These are phyloP conservation scores for Trichosporon sp. DNA, from an alignment of 1,284 basidiomycete species.

Conservation along the genomic window DNA sequence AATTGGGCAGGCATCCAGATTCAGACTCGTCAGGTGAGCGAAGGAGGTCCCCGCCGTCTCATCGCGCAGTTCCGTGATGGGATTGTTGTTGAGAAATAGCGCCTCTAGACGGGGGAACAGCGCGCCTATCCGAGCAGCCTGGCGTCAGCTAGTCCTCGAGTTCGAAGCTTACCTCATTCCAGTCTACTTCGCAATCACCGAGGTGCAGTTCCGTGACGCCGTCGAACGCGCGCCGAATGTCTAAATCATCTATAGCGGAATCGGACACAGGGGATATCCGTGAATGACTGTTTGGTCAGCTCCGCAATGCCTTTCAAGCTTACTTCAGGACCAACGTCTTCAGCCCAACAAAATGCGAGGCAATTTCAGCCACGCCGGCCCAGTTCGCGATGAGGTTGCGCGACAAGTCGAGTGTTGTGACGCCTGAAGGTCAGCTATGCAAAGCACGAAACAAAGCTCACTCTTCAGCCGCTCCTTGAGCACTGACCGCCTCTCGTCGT, in stretches of 20 bases:
- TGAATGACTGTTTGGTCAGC: conserved; percentile 24
- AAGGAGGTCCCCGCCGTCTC: neutral
- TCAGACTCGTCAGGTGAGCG: conserved; percentile 57
- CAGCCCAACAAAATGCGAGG: conserved; percentile 60
- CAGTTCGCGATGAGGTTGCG: conserved; percentile 69
- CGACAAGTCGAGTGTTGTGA: conserved; percentile 77
- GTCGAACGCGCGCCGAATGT: conserved; percentile 54
- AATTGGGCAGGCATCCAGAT: conserved; percentile 69
- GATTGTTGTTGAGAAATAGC: conserved; percentile 75
- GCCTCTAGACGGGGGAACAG: conserved; percentile 60
- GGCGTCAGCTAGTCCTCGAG: neutral
- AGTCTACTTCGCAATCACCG: conserved; percentile 66
- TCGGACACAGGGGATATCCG: conserved; percentile 60
- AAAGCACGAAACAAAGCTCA: conserved; percentile 4
- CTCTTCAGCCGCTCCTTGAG: conserved; percentile 34
- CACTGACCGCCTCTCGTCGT: conserved; percentile 39
- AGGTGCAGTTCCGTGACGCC: conserved; percentile 65
- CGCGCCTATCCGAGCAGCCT: conserved; percentile 52
- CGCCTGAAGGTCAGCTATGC: conserved; percentile 54
- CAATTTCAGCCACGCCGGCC: conserved; percentile 64
- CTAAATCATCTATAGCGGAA: conserved; percentile 15
- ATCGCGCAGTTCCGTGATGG: neutral
- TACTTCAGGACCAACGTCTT: conserved; percentile 73
- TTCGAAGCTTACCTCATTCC: conserved; percentile 58
- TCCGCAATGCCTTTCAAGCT: conserved; percentile 19